Evolutionary conservation across 805 yeast species (phyloP).

Genomic region (Pichia californica): DNA sequence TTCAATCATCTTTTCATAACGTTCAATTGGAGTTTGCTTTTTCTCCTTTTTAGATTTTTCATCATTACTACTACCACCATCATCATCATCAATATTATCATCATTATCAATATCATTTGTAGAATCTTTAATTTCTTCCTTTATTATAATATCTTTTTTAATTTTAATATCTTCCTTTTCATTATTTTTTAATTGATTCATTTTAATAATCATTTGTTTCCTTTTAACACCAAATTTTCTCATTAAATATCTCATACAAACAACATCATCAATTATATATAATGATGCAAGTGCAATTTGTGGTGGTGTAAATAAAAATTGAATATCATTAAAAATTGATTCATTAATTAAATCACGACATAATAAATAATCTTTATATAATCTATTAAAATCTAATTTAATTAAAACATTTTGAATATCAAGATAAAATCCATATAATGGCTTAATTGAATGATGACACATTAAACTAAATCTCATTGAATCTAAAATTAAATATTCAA

Average conservation of each 20-base stretch:
- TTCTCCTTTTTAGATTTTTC: constrained; percentile 1
- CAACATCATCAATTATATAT: constrained; percentile 55
- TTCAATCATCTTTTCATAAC: constrained; percentile 39
- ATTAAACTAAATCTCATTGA: constrained; percentile 70
- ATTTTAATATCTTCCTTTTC: constrained; percentile 11
- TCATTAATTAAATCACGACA: constrained; percentile 63
- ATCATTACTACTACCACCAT: constrained; percentile 1
- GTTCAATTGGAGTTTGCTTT: constrained; percentile 18
- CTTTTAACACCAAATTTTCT: constrained; percentile 44
- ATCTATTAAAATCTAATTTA: constrained; percentile 43
- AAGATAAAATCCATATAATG: constrained; percentile 90
- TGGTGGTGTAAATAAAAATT: constrained; percentile 82
- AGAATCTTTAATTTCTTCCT: not conserved
- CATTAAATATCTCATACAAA: constrained; percentile 61
- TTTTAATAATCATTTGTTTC: constrained; percentile 19
- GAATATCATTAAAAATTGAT: constrained; percentile 68
- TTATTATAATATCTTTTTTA: not conserved
- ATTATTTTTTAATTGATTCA: constrained; percentile 1
- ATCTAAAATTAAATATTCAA: constrained; percentile 74
- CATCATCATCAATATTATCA: not conserved
- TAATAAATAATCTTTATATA: constrained; percentile 64
- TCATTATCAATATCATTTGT: not conserved
- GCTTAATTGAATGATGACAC: constrained; percentile 84
- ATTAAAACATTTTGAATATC: constrained; percentile 69
- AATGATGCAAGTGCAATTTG: constrained; percentile 90